Base-by-base conservation (phyloP, 495 filamentous ascomycete species). In the Aspergillus incahuasiensis region DNA sequence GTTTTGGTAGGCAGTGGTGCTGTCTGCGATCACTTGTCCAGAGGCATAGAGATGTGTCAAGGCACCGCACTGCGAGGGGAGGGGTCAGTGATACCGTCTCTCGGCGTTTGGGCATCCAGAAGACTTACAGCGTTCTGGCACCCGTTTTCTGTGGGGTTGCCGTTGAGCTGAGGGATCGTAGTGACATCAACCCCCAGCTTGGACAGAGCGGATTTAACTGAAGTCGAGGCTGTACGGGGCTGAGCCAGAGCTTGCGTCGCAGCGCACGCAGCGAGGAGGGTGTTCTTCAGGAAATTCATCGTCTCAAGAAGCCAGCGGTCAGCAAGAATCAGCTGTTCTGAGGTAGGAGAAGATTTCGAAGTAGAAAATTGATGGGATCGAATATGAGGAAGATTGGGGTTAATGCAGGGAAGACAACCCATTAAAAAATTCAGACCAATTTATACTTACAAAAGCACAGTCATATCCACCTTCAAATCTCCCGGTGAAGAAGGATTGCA, bases 1-100 rank as follows among this genome's bases (percentile, higher is more conserved):
- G 28, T 57, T 60, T 22, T 44, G 48, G 52, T 63, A 66, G 49
- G 49, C 38, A 20, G 21, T 8, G 25, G 49, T 30, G 24, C 19
- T 28, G 28, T 34, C 9, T 21, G 49, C 15, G 16, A 52, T 12
- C 5, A 52, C 22, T 34, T 43, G 28, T 6, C 32, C 15, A 15
- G 49, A 15, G n/a, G 22, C 49, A 32, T 43, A 43, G 25, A 32
- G 1, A 42, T 42, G 20, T 13, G 2, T 15, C 49, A 43, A 43
- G 9, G 39, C 22, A 52, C 7, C 24, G 24, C 49, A 52, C 49
- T 42, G 22, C 2, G 3, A 30, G 18, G 8, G 28, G 5, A 50
- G 13, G n/a, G 11, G 8, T 50, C 47, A 49, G 47, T 38, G 38
- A 21, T 15, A 18, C 20, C 8, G 20, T 13, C 8, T 15, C 3